Conservation (phyloP, 78 protist genomes). For the Neovahlkampfia damariscottae region DNA sequence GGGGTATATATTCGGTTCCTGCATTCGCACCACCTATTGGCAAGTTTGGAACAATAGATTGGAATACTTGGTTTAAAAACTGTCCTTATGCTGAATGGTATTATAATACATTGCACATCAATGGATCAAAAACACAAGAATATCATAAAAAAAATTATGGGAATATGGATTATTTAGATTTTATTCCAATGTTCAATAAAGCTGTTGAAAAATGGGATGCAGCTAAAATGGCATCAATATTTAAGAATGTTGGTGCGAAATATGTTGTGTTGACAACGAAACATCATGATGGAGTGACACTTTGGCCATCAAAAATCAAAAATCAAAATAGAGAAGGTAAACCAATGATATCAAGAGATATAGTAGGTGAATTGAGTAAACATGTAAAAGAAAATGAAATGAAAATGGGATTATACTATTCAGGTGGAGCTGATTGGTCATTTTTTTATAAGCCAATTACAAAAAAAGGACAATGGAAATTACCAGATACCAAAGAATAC, state of each 20-base stretch:
- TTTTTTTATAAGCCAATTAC: background rate
- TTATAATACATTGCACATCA: background rate
- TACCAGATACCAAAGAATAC: background rate
- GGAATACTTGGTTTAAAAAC: too few species aligned
- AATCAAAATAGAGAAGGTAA: background rate
- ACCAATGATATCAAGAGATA: background rate
- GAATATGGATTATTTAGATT: background rate
- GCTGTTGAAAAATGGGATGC: background rate
- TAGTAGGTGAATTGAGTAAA: background rate
- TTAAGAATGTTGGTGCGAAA: background rate
- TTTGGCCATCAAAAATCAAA: constrained; percentile 1
- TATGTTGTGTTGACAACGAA: background rate
- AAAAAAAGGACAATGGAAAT: background rate
- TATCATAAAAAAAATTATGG: background rate
- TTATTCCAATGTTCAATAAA: background rate
- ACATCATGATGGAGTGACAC: background rate
- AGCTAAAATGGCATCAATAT: background rate
- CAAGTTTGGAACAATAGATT: too few species aligned
- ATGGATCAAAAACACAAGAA: background rate
- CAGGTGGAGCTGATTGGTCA: background rate
- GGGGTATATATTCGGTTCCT: background rate
- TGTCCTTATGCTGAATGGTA: constrained; percentile 1
- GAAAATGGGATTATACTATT: background rate
- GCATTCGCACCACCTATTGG: background rate
- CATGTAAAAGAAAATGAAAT: background rate